Conservation (phyloP, 176 grass and related monocot species). For the Eleusine coracana region DNA sequence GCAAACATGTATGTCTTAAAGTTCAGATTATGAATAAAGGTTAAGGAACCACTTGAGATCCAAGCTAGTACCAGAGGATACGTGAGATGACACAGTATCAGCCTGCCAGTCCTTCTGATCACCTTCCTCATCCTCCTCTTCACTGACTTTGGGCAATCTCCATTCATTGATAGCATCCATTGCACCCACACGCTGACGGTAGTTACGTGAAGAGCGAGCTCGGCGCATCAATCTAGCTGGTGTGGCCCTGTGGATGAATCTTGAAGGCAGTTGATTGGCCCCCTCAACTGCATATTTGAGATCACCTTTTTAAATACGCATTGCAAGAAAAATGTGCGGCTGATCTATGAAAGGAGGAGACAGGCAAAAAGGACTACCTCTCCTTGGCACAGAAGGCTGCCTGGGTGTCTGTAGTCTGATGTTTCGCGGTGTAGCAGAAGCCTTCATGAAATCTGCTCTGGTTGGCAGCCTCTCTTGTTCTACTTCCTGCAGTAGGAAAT, state of each 20-base stretch:
- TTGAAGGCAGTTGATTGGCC: conserved; percentile 43
- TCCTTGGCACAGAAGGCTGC: conserved; percentile 44
- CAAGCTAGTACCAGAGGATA: conserved; percentile 61
- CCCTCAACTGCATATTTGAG: conserved; percentile 46
- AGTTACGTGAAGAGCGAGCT: conserved; percentile 48
- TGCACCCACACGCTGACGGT: conserved; percentile 33
- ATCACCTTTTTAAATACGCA: conserved; percentile 14
- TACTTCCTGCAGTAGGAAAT: conserved; percentile 38
- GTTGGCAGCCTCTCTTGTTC: conserved; percentile 37
- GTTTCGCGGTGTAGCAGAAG: conserved; percentile 44
- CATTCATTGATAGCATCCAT: conserved; percentile 56
- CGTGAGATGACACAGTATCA: conserved; percentile 55
- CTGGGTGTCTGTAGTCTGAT: conserved; percentile 48
- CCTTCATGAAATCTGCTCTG: conserved; percentile 49
- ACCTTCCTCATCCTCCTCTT: conserved; percentile 43
- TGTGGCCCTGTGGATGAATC: conserved; percentile 48
- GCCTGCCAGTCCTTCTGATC: conserved; percentile 52
- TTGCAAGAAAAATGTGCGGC: conserved; percentile 12
- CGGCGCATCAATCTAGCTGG: conserved; percentile 51
- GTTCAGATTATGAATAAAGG: conserved; percentile 29
- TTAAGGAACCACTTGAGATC: conserved; percentile 24
- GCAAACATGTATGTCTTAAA: conserved; percentile 26
- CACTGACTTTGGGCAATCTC: conserved; percentile 64
- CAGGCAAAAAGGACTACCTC: conserved; percentile 38
- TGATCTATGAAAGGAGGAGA: conserved; percentile 10